Base-by-base conservation (phyloP, 202 grass and related monocot genomes). In the Zoysia matrella region DNA sequence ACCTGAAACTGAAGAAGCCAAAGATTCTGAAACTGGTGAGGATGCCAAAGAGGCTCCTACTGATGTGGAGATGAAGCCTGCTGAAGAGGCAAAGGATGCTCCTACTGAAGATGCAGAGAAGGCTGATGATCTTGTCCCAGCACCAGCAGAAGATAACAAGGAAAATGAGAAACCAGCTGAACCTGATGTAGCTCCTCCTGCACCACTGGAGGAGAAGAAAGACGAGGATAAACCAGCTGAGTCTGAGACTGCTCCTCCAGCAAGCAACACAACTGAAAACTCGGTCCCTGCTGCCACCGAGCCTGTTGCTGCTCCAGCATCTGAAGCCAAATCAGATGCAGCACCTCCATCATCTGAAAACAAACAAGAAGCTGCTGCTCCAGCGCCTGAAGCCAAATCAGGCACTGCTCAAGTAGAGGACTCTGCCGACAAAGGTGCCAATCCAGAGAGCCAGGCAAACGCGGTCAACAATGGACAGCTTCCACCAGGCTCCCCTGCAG, bases 1-100 rank as follows among this genome's bases (percentile, higher is more conserved):
- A 39, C 0, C 82, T 11, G 82, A 80, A 57, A 48, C 79, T 44
- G 80, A 88, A 79, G 86, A 91, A 77, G 70, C 63, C 42, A 84
- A 89, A 84, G 77, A 83, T 9, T 60, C 78, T 82, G 80, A 94
- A 82, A 47, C 73, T n/a, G 68, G 44, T 22, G 67, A 71, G 30
- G 81, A 83, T 5, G 81, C 72, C 67, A 69, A 85, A 62, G 92
- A 78, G 41, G 53, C 42, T 22, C 69, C 81, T 47, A 76, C 53
- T 55, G 90, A 89, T 82, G 85, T 73, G 39, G 86, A 90, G 48
- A 93, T 84, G 73, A 89, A 91, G 55, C 14, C 80, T 43, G 54
- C 78, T 44, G 83, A 86, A 54, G 78, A 84, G 49, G 52, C 41
- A 2, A 72, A 87, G 49, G 76, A 73, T 15, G 52, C 72, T 69